These are phyloP conservation scores for Penicillium soppii DNA, from an alignment of 495 filamentous ascomycete genomes.

Conservation along the genomic window DNA sequence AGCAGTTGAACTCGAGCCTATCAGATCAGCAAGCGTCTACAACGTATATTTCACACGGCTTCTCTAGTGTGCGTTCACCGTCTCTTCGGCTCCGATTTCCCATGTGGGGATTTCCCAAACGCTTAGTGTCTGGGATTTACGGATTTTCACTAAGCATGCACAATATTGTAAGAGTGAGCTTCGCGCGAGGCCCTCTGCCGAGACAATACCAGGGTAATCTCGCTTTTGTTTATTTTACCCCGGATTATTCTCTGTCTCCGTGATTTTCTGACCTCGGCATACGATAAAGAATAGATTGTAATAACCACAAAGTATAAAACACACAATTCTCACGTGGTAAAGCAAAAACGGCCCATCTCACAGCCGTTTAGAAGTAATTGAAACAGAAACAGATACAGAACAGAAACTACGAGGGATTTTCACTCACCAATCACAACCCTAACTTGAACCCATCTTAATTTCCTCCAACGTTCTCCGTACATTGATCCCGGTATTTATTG, in stretches of 20 bases:
- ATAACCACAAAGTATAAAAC: not conserved
- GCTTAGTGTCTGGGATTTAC: not conserved
- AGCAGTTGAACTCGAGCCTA: not conserved
- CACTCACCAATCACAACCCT: slow-evolving; percentile 18
- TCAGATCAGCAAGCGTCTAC: not conserved
- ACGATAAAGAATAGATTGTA: not conserved
- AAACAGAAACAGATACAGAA: not conserved
- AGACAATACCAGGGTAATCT: too few species aligned
- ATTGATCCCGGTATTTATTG: too few species aligned
- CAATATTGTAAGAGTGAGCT: too few species aligned
- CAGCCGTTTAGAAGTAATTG: too few species aligned
- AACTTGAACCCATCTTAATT: slow-evolving; percentile 1
- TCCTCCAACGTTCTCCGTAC: not conserved
- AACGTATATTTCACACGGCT: too few species aligned
- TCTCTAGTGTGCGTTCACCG: too few species aligned
- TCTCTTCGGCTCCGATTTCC: not conserved
- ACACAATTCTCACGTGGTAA: not conserved
- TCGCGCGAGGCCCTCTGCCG: not conserved
- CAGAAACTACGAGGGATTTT: slow-evolving; percentile 31
- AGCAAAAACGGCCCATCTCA: too few species aligned
- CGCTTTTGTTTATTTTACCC: slow-evolving; percentile 1
- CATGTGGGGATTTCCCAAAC: not conserved
- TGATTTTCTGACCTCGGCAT: slow-evolving; percentile 7
- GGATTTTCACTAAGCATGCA: not conserved
- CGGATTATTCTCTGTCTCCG: slow-evolving; percentile 1